Base-by-base conservation (phyloP, 495 filamentous ascomycete genomes). In the Penicillium herquei region DNA sequence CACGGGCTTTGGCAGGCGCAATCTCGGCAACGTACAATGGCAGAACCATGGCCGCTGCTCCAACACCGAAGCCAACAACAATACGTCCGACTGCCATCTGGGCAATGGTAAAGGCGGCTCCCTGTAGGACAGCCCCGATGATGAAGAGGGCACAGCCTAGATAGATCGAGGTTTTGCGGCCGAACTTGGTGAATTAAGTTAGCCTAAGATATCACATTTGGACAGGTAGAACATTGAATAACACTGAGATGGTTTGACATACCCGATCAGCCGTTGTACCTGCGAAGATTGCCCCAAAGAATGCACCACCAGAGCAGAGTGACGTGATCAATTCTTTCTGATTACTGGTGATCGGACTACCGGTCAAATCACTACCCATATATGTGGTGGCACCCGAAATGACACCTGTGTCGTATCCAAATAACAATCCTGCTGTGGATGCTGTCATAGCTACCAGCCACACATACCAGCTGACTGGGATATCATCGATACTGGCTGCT, bases 51-150 rank as follows among this genome's bases (percentile, higher is more conserved):
- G 80, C 79, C 16, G 79, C 80, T 13, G 73, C 76, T 6, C 81
- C 80, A n/a, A 84, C 81, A 10, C 81, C 79, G 35, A 81, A 72
- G 6, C 80, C 80, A 14, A 82, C 71, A 13, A 84, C 63, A 5
- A 81, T 55, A 12, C 80, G 72, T 0, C 81, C 80, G 12, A 82
- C 71, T 8, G 73, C 68, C 72, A 82, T 80, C 49, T 81, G 78
- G 6, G 72, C 67, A 41, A 84, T 60, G 7, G 71, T 67, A 58
- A 72, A 81, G 3, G 80, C 67, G n/a, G 76, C 62, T 2, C 71
- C 77, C 62, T 84, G 79, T 7, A 72, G 50, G 33, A 69, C 55
- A 9, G 67, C 76, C 3, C 80, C 80, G 34, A 78, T 54, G 39
- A 71, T 67, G 55, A 81, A 81, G 6, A 81, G 71, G 1, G 66